phyloP scores from a whole-genome alignment of 306 rosid species.

The Cajanus cajan region DNA sequence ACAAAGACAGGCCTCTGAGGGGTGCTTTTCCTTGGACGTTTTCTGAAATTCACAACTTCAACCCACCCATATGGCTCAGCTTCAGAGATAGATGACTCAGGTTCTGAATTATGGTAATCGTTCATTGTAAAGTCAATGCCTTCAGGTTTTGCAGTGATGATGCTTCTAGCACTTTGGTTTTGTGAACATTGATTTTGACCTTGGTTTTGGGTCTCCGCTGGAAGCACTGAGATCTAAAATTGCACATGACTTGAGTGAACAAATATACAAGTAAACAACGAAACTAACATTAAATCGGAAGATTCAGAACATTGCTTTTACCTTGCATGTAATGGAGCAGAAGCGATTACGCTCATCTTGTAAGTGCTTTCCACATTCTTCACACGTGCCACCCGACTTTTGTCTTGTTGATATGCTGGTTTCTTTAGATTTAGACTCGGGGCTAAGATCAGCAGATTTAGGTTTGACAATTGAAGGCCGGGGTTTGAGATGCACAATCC shows the following conservation, averaged over 20 bases:
- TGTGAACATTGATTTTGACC: constrained; percentile 17
- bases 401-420: constrained; percentile 53
- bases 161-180: constrained; percentile 35
- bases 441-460: constrained; percentile 59
- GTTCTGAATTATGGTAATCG: constrained; percentile 53
- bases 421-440: constrained; percentile 66
- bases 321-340: constrained; percentile 97
- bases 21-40: constrained; percentile 71
- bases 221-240: constrained; percentile 45
- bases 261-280: not conserved
- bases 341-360: constrained; percentile 82
- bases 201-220: constrained; percentile 44
- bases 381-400: constrained; percentile 76
- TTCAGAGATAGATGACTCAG: constrained; percentile 69
- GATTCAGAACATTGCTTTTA: constrained; percentile 30
- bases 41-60: constrained; percentile 69
- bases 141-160: constrained; percentile 37
- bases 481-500: constrained; percentile 86
- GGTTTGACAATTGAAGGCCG: constrained; percentile 65
- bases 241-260: constrained; percentile 3
- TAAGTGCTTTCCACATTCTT: constrained; percentile 79
- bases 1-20: constrained; percentile 68
- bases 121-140: constrained; percentile 41
- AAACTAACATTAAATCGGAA: not conserved
- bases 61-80: constrained; percentile 77